phyloP scores from a whole-genome alignment of 2,329 filamentous ascomycete genomes.

The Penicillium sp. region DNA sequence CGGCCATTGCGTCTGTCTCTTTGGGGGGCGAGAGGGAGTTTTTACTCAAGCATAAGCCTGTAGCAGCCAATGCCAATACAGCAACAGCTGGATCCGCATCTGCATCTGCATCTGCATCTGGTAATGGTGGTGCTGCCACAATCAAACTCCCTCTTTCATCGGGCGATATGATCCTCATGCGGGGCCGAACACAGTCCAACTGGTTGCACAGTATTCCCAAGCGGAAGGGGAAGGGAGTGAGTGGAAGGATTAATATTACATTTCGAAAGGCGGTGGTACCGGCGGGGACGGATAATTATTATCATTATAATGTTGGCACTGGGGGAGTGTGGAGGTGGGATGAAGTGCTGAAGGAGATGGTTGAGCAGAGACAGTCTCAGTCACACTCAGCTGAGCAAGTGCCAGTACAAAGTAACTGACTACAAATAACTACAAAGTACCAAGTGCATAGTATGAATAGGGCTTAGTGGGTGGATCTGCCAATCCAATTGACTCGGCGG shows the following conservation, averaged over 20 bases:
- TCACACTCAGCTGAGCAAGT: too few species aligned
- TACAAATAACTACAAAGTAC: too few species aligned
- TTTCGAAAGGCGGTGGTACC: slow-evolving; percentile 73
- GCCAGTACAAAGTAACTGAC: too few species aligned
- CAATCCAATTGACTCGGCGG: too few species aligned
- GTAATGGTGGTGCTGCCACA: neutral
- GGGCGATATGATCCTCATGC: slow-evolving; percentile 82
- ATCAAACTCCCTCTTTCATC: slow-evolving; percentile 62
- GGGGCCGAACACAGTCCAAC: slow-evolving; percentile 71
- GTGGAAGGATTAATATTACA: slow-evolving; percentile 75
- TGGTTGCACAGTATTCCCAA: slow-evolving; percentile 83
- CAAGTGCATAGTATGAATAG: too few species aligned
- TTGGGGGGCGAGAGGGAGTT: slow-evolving; percentile 76
- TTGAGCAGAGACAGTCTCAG: neutral
- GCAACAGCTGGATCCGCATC: neutral
- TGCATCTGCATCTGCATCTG: neutral
- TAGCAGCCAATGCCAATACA: neutral
- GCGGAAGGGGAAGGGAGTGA: slow-evolving; percentile 61
- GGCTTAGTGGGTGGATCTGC: too few species aligned
- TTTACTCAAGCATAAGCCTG: slow-evolving; percentile 76
- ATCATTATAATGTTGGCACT: slow-evolving; percentile 77
- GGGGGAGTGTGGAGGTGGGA: slow-evolving; percentile 74
- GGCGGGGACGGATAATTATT: slow-evolving; percentile 79
- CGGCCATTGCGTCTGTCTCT: slow-evolving; percentile 75
- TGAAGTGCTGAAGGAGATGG: slow-evolving; percentile 39